Evolutionary conservation across 1,139 yeast species (phyloP), one percentile per base, ranked within the genome.

Genomic region (Suhomyces maxii): DNA sequence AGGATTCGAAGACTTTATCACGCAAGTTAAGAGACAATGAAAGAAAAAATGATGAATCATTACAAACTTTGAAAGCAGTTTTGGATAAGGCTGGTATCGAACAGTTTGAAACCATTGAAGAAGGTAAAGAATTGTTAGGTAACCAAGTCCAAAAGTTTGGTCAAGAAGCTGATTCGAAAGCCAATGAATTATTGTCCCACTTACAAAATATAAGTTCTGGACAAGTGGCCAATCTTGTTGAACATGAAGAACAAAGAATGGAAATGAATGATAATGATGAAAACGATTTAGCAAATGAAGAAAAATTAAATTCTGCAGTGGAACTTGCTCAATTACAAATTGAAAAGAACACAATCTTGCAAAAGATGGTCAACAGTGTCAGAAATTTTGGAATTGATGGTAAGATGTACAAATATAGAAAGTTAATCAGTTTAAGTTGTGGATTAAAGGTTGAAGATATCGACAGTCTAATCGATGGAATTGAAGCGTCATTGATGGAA

Each of bases 351-450:
- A 64, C 68, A 31, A 63, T 77, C 45, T 71, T 83, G 37, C 58
- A 61, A 33, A 58, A 65, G 26, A 68, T 81, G 32, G 62, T 73
- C 8, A 53, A 63, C 7, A 64, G 71, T 25, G 65, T 76, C 41
- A 71, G 65, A 47, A 55, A 56, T 47, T 71, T 63, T 55, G 79
- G 78, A 4, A 64, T 74, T 46, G 76, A 72, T 55, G 58, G 61
- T 14, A 88, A 86, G 64, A 83, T 90, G 80, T 81, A 83, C 61
- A 86, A 89, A 59, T 91, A 90, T 69, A 78, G 96, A 54, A 82
- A 83, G 58, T 74, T 93, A 53, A 84, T 93, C 40, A 84, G 96
- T 43, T 77, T 84, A 51, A 86, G 95, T 49, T 89, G 97, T 57
- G 95, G 89, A 3, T 77, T 89, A 49, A 81, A 82, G 47, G 76